Base-by-base conservation (phyloP, 768 basidiomycete genomes). In the Tricholoma flavovirens region DNA sequence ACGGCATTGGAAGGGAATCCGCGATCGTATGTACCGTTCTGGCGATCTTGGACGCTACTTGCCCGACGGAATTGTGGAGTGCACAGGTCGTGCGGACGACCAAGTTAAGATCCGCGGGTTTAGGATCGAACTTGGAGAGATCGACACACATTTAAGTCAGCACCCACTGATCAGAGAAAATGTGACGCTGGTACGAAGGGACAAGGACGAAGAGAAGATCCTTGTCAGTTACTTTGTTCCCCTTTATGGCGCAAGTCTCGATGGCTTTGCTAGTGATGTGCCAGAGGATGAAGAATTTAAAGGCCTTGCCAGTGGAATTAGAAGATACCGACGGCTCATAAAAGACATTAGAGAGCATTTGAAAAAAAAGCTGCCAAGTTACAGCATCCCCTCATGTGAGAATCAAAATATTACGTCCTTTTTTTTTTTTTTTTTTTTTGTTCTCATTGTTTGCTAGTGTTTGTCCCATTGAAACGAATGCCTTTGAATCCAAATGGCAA, bases 31-130 rank as follows among this genome's bases (percentile, higher is more conserved):
- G 95, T 99, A 98, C 72, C 85, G 93, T 60, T 93, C 93, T 26
- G 97, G 97, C 19, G 97, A 99, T 72, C 80, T 99, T 4, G 97
- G 97, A 2, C 85, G 97, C 5, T 99, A 99, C 71, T 76, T 88
- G 30, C 91, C 97, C 1, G 82, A 89, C 68, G 97, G 97, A 4
- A 84, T 82, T 30, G 97, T 99, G 10, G 97, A 99, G 70, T 98
- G 97, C 68, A 94, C 91, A 0, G 97, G 97, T 17, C 84, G 97
- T 19, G 95, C 96, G 1, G 97, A 99, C 67, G 96, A 98, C 67
- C 97, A 99, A 67, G 92, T 99, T 74, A 98, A 99, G 75, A 98
- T 99, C 71, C 90, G 97, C 54, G 97, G 97, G 1, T 99, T 99
- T 85, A 81, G 97, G 22, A 98, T 99, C 65, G 97, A 99, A 69